Conservation (phyloP, 1,284 basidiomycete species). For the Ustilago hordei region DNA sequence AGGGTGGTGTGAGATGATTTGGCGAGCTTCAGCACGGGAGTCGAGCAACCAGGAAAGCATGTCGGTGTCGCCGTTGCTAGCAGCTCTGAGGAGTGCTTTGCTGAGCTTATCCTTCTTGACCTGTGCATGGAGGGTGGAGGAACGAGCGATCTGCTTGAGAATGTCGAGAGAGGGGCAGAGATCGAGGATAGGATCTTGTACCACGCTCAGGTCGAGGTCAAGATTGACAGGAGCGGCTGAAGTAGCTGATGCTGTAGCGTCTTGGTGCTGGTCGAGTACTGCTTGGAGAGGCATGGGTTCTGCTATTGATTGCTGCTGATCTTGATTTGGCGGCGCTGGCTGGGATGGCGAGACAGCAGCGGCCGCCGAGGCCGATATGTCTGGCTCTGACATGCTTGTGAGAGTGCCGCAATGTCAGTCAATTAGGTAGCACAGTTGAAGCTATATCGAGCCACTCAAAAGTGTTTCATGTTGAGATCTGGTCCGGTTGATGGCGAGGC, state of each 20-base stretch:
- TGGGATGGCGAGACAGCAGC: not conserved
- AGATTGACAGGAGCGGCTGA: conserved; percentile 14
- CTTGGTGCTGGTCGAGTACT: conserved; percentile 3
- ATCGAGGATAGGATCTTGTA: conserved; percentile 50
- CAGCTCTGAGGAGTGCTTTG: conserved; percentile 46
- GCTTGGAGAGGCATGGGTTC: conserved; percentile 11
- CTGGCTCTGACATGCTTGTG: not conserved
- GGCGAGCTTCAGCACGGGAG: conserved; percentile 30
- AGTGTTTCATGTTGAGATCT: not conserved
- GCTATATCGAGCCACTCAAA: not conserved
- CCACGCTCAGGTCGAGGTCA: conserved; percentile 41
- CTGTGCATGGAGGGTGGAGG: conserved; percentile 8
- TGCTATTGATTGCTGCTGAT: not conserved
- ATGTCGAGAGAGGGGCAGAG: conserved; percentile 55
- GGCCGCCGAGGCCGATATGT: not conserved
- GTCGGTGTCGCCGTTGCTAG: conserved; percentile 59
- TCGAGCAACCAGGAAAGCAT: conserved; percentile 61
- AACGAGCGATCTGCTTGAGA: conserved; percentile 40
- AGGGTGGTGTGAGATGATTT: conserved; percentile 19
- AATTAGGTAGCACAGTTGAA: too few species aligned
- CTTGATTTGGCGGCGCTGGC: not conserved
- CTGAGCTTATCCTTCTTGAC: conserved; percentile 36
- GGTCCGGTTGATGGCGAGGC: not conserved
- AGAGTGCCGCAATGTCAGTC: too few species aligned
- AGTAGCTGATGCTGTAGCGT: not conserved